Conservation (phyloP, 2,329 filamentous ascomycete species). For the Neurospora crassa region DNA sequence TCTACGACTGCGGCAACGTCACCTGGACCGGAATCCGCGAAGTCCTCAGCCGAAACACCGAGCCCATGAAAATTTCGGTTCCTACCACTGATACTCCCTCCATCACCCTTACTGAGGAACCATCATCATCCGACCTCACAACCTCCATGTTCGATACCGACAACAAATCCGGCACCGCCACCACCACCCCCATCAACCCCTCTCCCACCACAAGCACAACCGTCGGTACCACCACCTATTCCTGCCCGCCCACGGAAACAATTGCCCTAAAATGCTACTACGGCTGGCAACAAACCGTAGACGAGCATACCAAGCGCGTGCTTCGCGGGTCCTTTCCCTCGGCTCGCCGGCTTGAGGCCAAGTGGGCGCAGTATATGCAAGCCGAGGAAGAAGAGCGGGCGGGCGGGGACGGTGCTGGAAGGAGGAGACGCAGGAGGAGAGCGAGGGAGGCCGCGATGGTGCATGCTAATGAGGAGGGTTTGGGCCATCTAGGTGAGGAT, state of each 20-base stretch:
- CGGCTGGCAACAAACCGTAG: slow-evolving; percentile 87
- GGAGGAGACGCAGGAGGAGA: slow-evolving; percentile 61
- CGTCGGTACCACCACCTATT: not conserved
- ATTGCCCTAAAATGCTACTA: slow-evolving; percentile 90
- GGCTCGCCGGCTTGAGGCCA: slow-evolving; percentile 72
- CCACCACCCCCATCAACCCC: not conserved
- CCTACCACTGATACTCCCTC: not conserved
- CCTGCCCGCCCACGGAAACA: slow-evolving; percentile 53
- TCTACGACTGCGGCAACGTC: slow-evolving; percentile 86
- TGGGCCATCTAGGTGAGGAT: slow-evolving; percentile 67
- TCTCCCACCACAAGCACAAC: slow-evolving; percentile 13
- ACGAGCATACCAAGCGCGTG: slow-evolving; percentile 85
- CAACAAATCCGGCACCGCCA: not conserved
- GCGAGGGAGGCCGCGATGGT: slow-evolving; percentile 73
- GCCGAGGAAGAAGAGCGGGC: slow-evolving; percentile 64
- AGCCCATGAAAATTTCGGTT: slow-evolving; percentile 35
- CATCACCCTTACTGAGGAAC: not conserved
- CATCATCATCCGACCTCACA: not conserved
- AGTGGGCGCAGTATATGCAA: slow-evolving; percentile 94
- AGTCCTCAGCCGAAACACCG: slow-evolving; percentile 75
- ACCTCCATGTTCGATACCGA: not conserved
- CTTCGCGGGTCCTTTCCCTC: slow-evolving; percentile 64
- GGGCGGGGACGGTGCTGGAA: slow-evolving; percentile 54
- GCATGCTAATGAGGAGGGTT: slow-evolving; percentile 74
- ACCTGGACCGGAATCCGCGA: slow-evolving; percentile 89